These are phyloP conservation scores for Saccharomyces pastorianus DNA, from an alignment of 1,139 yeast species.

Conservation along the genomic window DNA sequence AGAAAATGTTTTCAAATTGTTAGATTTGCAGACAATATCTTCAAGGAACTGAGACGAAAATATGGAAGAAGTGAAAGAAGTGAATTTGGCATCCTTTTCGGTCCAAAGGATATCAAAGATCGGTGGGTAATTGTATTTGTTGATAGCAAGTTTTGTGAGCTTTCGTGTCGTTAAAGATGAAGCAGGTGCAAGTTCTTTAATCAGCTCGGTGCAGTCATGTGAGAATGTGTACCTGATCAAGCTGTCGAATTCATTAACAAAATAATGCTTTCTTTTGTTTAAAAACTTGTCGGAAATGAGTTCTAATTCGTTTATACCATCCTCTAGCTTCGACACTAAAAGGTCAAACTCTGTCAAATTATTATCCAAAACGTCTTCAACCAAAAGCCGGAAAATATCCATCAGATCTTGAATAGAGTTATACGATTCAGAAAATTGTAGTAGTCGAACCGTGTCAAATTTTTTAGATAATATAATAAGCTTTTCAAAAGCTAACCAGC, in stretches of 20 bases:
- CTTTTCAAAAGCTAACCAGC: constrained; percentile 48
- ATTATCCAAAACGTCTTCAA: constrained; percentile 37
- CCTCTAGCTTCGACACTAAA: constrained; percentile 34
- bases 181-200: constrained; percentile 7
- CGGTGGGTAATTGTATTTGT: constrained; percentile 40
- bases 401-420: constrained; percentile 42
- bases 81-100: constrained; percentile 27
- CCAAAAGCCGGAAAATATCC: constrained; percentile 39
- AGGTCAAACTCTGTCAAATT: constrained; percentile 34
- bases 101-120: constrained; percentile 49
- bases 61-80: constrained; percentile 36
- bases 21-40: constrained; percentile 35
- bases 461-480: constrained; percentile 39
- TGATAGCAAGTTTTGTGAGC: constrained; percentile 24
- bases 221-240: constrained; percentile 40
- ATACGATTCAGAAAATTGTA: constrained; percentile 53
- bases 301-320: constrained; percentile 42
- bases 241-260: constrained; percentile 41
- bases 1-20: constrained; percentile 36
- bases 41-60: constrained; percentile 41
- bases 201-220: constrained; percentile 13
- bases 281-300: constrained; percentile 44
- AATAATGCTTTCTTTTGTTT: constrained; percentile 45
- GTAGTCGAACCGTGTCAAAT: constrained; percentile 50
- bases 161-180: constrained; percentile 35